These are phyloP conservation scores for Leonotis leonurus DNA, from an alignment of 257 asterid species.

Conservation along the genomic window DNA sequence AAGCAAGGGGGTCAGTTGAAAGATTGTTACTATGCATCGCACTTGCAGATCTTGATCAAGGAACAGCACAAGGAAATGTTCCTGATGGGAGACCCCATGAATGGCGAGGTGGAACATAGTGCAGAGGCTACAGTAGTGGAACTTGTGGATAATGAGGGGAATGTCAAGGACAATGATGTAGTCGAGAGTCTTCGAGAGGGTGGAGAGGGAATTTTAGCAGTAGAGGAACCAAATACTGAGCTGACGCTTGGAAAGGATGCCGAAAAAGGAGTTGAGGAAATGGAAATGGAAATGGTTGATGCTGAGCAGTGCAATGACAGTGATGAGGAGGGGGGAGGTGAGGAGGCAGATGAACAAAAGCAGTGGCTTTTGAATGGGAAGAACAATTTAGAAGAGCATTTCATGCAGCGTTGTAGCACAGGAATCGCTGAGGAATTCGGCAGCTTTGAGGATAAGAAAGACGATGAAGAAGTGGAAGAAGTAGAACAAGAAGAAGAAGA, in stretches of 20 bases:
- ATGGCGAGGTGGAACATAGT: conserved; percentile 21
- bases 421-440: conserved; percentile 24
- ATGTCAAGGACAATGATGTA: conserved; percentile 3
- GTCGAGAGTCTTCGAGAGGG: conserved; percentile 19
- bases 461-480: conserved; percentile 23
- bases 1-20: conserved; percentile 47
- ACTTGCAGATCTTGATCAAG: conserved; percentile 71
- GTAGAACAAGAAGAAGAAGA: conserved; percentile 33
- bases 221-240: conserved; percentile 53
- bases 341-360: conserved; percentile 24
- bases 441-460: conserved; percentile 14
- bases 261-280: conserved; percentile 30
- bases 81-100: conserved; percentile 16
- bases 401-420: conserved; percentile 40
- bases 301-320: conserved; percentile 35
- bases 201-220: conserved; percentile 8
- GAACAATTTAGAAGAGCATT: conserved; percentile 34
- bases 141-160: conserved; percentile 13
- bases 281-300: conserved; percentile 36
- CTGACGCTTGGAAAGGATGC: conserved; percentile 69
- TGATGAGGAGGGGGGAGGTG: conserved; percentile 21
- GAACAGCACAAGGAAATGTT: conserved; percentile 38
- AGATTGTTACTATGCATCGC: conserved; percentile 77
- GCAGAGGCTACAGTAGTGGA: conserved; percentile 15
- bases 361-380: conserved; percentile 52